Percentiles rank a stretch among this genome's conserved stretches.
Conservation (phyloP, 169 alveolate species). For the Eimeria acervulina region DNA sequence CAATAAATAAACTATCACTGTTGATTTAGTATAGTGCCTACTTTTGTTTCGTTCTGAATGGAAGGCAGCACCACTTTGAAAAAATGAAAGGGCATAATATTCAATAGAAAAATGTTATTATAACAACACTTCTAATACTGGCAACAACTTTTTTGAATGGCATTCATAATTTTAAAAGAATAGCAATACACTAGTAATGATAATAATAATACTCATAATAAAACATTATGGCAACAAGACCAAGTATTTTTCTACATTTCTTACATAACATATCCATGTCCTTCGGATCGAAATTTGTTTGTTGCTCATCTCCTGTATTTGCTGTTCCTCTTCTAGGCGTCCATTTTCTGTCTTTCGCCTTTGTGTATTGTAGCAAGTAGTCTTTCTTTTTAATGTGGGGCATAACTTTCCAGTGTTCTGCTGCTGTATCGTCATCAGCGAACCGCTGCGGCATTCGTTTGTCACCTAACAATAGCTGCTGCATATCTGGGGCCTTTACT, state of each 20-base stretch:
- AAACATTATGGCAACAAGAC: no score
- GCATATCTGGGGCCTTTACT: background rate
- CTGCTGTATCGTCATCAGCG: background rate
- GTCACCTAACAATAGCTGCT: background rate
- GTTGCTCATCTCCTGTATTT: background rate
- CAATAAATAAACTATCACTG: background rate
- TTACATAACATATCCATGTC: background rate
- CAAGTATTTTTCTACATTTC: background rate
- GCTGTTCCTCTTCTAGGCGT: background rate
- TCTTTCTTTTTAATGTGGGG: background rate
- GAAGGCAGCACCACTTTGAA: no score
- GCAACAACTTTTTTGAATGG: no score
- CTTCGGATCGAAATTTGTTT: background rate
- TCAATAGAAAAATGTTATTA: no score
- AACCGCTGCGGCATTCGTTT: background rate
- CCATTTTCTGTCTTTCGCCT: background rate
- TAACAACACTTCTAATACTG: no score
- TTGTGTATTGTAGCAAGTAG: background rate
- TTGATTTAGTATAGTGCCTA: no score
- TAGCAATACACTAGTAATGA: no score
- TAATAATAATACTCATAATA: no score
- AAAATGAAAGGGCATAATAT: no score
- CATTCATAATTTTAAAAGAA: no score
- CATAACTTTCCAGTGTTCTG: background rate
- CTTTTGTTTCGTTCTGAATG: no score